These are phyloP conservation scores for Amaranthus tricolor DNA, from an alignment of 179 eudicot species.

Conservation along the genomic window DNA sequence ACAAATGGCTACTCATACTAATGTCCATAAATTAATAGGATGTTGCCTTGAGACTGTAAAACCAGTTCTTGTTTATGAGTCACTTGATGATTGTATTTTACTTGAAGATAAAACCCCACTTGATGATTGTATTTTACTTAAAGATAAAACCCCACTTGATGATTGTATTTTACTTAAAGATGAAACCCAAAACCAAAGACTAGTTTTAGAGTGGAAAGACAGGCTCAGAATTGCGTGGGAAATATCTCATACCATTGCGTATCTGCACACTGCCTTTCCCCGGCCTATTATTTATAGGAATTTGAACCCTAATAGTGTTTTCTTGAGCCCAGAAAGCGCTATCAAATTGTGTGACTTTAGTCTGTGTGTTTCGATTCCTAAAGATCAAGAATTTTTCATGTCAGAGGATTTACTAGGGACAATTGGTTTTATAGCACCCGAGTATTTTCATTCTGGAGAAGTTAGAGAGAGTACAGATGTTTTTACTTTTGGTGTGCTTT, in stretches of 20 bases:
- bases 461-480: background rate
- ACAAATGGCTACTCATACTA: constrained; percentile 5
- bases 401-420: background rate
- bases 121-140: too few relatives aligned
- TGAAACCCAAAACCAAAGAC: background rate
- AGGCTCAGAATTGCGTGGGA: constrained; percentile 9
- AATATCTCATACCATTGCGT: background rate
- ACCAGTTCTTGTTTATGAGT: constrained; percentile 12
- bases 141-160: background rate
- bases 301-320: background rate
- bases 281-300: background rate
- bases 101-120: background rate
- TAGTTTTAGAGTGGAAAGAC: background rate
- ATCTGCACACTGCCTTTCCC: constrained; percentile 3
- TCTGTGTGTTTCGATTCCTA: background rate
- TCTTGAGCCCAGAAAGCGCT: background rate
- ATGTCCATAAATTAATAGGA: constrained; percentile 10
- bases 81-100: background rate
- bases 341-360: background rate
- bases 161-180: background rate
- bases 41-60: constrained; percentile 17
- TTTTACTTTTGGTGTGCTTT: constrained; percentile 1
- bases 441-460: background rate
- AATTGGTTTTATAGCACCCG: background rate
- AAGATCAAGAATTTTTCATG: background rate